Evolutionary conservation across 1,139 yeast species (phyloP).

Genomic region (Yamadazyma atlantica): DNA sequence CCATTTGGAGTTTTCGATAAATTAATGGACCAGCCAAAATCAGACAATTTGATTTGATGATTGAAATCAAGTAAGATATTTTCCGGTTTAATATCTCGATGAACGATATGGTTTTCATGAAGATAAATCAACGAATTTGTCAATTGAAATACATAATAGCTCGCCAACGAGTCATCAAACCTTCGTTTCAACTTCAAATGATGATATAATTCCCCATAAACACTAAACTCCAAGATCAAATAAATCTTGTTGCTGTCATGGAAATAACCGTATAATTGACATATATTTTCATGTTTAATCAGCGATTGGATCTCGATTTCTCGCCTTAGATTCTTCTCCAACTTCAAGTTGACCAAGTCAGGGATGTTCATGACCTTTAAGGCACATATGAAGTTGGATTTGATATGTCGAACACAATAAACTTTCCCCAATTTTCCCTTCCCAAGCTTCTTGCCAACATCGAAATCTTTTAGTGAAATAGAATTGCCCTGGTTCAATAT

Average conservation of each 20-base stretch:
- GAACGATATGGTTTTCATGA: conserved; percentile 78
- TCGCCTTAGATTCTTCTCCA: conserved; percentile 85
- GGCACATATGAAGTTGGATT: conserved; percentile 81
- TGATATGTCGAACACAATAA: conserved; percentile 78
- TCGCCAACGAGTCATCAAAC: conserved; percentile 71
- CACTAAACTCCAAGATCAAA: conserved; percentile 78
- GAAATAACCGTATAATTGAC: conserved; percentile 84
- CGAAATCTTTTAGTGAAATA: conserved; percentile 60
- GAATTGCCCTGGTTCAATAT: background rate
- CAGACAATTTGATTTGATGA: conserved; percentile 78
- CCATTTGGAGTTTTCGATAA: conserved; percentile 8
- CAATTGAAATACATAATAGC: conserved; percentile 79
- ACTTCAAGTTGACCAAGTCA: conserved; percentile 71
- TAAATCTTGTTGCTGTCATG: conserved; percentile 79
- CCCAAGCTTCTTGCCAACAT: conserved; percentile 84
- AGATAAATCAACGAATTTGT: conserved; percentile 75
- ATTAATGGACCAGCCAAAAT: conserved; percentile 92
- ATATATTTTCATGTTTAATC: conserved; percentile 72
- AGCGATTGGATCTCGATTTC: conserved; percentile 90
- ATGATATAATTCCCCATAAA: conserved; percentile 85
- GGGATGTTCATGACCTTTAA: conserved; percentile 85
- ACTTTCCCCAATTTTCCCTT: conserved; percentile 94
- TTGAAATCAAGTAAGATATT: conserved; percentile 75
- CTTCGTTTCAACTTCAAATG: conserved; percentile 59
- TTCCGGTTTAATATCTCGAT: conserved; percentile 92